phyloP scores from a whole-genome alignment of 2,329 filamentous ascomycete genomes.

The Graphium sp. region DNA sequence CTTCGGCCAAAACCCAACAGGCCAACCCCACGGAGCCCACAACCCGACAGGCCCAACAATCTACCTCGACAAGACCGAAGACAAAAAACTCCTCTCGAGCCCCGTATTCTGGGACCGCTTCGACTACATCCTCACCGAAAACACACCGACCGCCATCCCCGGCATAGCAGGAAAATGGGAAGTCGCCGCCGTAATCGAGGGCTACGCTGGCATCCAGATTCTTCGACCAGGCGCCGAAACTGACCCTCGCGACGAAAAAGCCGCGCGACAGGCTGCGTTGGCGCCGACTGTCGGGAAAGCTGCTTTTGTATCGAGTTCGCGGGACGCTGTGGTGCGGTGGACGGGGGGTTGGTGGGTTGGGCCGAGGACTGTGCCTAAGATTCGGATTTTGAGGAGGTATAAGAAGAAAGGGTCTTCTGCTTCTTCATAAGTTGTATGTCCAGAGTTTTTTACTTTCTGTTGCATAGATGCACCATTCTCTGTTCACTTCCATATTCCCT shows the following conservation, averaged over 20 bases:
- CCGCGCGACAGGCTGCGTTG: too few relatives aligned
- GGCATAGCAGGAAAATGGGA: slow-evolving; percentile 37
- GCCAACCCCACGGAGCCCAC: slow-evolving; percentile 12
- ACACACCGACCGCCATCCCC: slow-evolving; percentile 25
- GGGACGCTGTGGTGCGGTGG: too few relatives aligned
- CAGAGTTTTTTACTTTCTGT: too few relatives aligned
- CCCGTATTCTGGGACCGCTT: slow-evolving; percentile 45
- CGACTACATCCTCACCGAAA: slow-evolving; percentile 44
- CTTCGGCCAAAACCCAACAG: slow-evolving; percentile 34
- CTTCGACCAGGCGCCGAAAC: slow-evolving; percentile 25
- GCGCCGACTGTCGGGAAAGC: slow-evolving; percentile 25
- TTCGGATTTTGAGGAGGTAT: slow-evolving; percentile 28
- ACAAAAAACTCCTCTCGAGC: slow-evolving; percentile 20
- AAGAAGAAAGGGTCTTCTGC: too few relatives aligned
- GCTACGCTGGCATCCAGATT: slow-evolving; percentile 41
- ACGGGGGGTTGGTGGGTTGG: slow-evolving; percentile 51
- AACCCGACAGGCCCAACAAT: slow-evolving; percentile 10
- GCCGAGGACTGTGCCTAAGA: slow-evolving; percentile 38
- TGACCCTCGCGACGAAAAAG: slow-evolving; percentile 1
- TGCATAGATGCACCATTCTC: too few relatives aligned
- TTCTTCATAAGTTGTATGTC: too few relatives aligned
- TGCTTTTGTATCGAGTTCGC: too few relatives aligned
- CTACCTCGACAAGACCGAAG: slow-evolving; percentile 48
- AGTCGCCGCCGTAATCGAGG: slow-evolving; percentile 35
- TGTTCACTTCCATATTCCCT: too few relatives aligned